A percentile compares a stretch with the other conserved stretches of the same genome.
Conservation (phyloP, 768 basidiomycete species). For the Mycena chlorophos region DNA sequence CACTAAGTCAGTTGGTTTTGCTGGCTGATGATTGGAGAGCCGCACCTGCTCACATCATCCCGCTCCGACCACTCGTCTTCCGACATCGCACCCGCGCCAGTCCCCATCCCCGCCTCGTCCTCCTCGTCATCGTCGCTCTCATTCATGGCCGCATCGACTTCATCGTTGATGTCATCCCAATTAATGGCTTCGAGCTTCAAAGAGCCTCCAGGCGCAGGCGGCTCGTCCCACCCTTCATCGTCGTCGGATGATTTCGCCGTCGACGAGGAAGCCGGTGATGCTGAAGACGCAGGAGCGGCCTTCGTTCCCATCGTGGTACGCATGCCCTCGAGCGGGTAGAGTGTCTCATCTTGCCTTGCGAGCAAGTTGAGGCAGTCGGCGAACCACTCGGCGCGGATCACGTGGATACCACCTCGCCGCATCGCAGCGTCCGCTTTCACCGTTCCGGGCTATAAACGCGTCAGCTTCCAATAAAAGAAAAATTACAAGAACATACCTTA, state of each 20-base stretch:
- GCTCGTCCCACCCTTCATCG: conserved; percentile 2
- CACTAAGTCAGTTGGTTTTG: background rate
- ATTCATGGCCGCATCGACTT: conserved; percentile 84
- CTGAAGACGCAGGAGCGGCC: conserved; percentile 42
- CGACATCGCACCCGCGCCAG: conserved; percentile 36
- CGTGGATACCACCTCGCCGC: conserved; percentile 71
- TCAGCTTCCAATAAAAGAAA: conserved; percentile 8
- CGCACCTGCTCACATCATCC: conserved; percentile 44
- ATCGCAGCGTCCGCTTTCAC: conserved; percentile 88
- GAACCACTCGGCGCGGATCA: conserved; percentile 91
- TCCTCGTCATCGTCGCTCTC: conserved; percentile 71
- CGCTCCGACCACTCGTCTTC: conserved; percentile 57
- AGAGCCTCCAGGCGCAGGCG: background rate
- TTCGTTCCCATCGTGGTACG: conserved; percentile 27
- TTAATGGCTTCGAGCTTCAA: conserved; percentile 65
- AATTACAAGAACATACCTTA: conserved; percentile 51
- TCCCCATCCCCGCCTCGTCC: conserved; percentile 36
- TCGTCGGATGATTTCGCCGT: background rate
- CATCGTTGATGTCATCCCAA: conserved; percentile 83
- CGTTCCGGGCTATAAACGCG: conserved; percentile 66
- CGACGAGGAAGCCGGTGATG: conserved; percentile 51
- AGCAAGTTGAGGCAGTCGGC: conserved; percentile 88
- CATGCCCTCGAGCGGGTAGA: conserved; percentile 62
- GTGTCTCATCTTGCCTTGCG: conserved; percentile 74
- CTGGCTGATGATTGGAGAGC: background rate